Conservation (phyloP, 2,329 filamentous ascomycete genomes). For the Microdochium paspali region DNA sequence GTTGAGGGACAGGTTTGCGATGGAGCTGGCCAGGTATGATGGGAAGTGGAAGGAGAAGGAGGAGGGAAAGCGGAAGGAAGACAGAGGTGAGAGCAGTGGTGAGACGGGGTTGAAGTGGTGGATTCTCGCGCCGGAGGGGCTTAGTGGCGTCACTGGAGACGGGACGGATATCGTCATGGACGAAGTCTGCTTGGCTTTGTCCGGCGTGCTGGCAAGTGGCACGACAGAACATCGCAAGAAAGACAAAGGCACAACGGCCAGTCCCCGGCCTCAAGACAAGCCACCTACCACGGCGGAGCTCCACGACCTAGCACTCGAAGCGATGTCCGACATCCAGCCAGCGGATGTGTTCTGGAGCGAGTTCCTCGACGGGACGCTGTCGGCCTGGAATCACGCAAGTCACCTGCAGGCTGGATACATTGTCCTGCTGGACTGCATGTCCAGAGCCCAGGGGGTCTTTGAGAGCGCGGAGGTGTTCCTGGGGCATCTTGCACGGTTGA, state of each 20-base stretch:
- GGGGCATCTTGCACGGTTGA: constrained; percentile 14
- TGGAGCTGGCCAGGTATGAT: background rate
- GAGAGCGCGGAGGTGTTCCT: constrained; percentile 20
- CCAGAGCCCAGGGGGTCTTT: constrained; percentile 11
- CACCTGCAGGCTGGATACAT: constrained; percentile 23
- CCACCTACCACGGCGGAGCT: no score
- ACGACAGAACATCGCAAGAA: no score
- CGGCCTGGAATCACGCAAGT: constrained; percentile 21
- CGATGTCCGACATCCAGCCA: constrained; percentile 1
- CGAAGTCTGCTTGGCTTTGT: background rate
- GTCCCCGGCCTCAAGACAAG: no score
- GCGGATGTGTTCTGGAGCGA: constrained; percentile 14
- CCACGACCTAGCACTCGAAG: constrained; percentile 2
- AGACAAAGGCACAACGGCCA: background rate
- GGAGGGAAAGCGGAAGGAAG: no score
- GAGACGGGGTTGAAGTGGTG: background rate
- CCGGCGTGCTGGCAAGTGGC: background rate
- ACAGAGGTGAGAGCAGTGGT: no score
- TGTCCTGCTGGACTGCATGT: constrained; percentile 17
- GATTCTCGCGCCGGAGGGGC: background rate
- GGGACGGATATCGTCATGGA: background rate
- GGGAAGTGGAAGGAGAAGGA: background rate
- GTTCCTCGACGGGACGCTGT: constrained; percentile 16
- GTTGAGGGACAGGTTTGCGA: constrained; percentile 5
- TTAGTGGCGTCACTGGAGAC: background rate